Base-by-base conservation (phyloP, 2,329 filamentous ascomycete species). In the Fusarium sp. region DNA sequence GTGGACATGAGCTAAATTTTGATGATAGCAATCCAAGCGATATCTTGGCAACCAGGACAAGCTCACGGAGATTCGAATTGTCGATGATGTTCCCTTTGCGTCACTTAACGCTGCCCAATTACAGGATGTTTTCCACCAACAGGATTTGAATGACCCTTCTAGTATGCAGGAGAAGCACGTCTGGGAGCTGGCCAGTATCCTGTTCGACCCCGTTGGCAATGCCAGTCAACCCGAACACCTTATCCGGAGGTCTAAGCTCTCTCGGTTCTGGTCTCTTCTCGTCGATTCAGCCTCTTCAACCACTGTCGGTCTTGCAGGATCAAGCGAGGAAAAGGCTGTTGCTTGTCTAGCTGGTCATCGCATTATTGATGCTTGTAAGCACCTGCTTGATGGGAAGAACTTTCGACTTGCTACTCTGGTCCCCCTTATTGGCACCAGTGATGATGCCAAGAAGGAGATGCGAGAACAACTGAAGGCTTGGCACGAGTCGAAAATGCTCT, bases 331-430 rank as follows among this genome's bases (percentile, higher is more conserved):
- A 75, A 94, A 93, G 76, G 95, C 95, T 1, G 84, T 99, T 58
- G 87, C 91, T 20, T 88, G 91, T 66, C 84, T 99, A 9, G 92
- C 93, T 19, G 91, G 90, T 10, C 90, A 96, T 75, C 90, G 92
- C 45, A 82, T 97, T 48, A 84, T 89, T 7, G 92, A 97, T 61
- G 96, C 96, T 13, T 97, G 94, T 79, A 90, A 91, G 68, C 83
- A 90, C 59, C 85, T 99, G 7, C 79, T 95, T 8, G 88, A 91
- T 26, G 90, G 89, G 68, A 90, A 90, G 67, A 89, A 98, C 74
- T 91, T 92, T 67, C 92, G 92, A 51, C 86, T 98, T n/a, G 93
- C 92, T 7, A 94, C 92, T 1, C 83, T 98, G 40, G 84, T 97
- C 30, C 85, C 96, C 13, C 88, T 97, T 63, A 92, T 98, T 73